Base-by-base conservation (phyloP, 305 asterid genomes). In the Fraxinus floribunda region DNA sequence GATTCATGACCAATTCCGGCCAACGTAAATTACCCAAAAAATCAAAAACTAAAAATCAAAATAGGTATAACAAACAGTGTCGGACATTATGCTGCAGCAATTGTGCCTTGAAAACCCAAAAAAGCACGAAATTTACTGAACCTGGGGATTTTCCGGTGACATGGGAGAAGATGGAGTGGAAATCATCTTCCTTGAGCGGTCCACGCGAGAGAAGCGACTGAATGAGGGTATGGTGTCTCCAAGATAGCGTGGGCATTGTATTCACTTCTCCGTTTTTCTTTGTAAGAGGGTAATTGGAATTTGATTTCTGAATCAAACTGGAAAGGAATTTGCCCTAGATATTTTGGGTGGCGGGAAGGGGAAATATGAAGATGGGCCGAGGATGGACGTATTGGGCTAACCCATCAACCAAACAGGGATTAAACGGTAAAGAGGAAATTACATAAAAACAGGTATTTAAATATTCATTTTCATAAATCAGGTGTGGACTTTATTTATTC, bases 161-260 rank as follows among this genome's bases (percentile, higher is more conserved):
- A 13, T 85, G 88, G 66, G 87, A 80, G 89, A 94, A 91, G 79
- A 92, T 72, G 16, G 93, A 85, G 80, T 85, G 91, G 77, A 93
- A 91, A 7, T 90, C 94, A 30, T 83, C 70, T 83, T 93, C 93
- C 76, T 80, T 83, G 76, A 91, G 91, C 4, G 98, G 99, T 11
- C 99, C 99, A 1, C 93, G 91, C 15, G 97, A 91, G 41, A 94
- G 89, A 32, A 95, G 91, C 30, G 93, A 80, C 89, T 95, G 99
- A 71, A 95, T 89, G 10, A 95, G 87, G 22, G 96, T 90, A 41
- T 95, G 98, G 80, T 92, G 98, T 80, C 90, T 88, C 98, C 90
- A 90, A 80, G 87, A 55, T 78, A 94, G 85, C 49, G 91, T 75
- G 83, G 95, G 82, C 98, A 93, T 93, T 49, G 72, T 70, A 57